A percentile compares a stretch with the other conserved stretches of the same genome.
These are phyloP conservation scores for Graphilbum fragrans DNA, from an alignment of 2,329 filamentous ascomycete species.

Conservation along the genomic window DNA sequence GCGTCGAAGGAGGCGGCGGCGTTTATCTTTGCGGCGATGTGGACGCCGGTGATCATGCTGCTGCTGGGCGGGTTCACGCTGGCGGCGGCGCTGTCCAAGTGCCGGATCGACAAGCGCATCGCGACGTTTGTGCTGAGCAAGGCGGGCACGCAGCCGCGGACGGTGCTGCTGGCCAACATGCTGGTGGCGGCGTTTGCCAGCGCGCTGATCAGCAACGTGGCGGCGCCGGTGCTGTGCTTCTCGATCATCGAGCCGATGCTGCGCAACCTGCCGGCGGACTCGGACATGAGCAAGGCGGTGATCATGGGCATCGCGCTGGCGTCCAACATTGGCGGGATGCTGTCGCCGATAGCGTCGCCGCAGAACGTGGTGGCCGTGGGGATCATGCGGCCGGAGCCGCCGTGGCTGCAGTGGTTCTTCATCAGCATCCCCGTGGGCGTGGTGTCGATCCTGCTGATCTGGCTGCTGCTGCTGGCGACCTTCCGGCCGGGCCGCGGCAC, in stretches of 20 bases:
- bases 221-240: constrained; percentile 91
- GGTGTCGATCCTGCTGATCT: constrained; percentile 78
- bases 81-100: constrained; percentile 89
- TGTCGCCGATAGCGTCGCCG: constrained; percentile 91
- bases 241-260: constrained; percentile 97
- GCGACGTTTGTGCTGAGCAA: constrained; percentile 94
- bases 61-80: constrained; percentile 92
- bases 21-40: constrained; percentile 91
- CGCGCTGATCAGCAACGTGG: constrained; percentile 99
- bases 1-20: constrained; percentile 68
- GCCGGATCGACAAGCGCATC: constrained; percentile 94
- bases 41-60: constrained; percentile 98
- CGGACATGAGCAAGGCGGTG: constrained; percentile 86
- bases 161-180: constrained; percentile 95
- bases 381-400: constrained; percentile 85
- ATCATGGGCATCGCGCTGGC: constrained; percentile 91
- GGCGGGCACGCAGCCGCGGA: constrained; percentile 79
- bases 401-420: constrained; percentile 97
- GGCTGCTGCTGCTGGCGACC: constrained; percentile 70
- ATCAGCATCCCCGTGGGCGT: constrained; percentile 86
- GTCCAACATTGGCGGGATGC: constrained; percentile 91
- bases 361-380: constrained; percentile 95
- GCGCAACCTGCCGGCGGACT: constrained; percentile 77
- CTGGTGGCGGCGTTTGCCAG: constrained; percentile 94
- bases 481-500: constrained; percentile 80